Evolutionary conservation across 306 rosid species (phyloP), one percentile per base, ranked within the genome.

Genomic region (Senna siamea): DNA sequence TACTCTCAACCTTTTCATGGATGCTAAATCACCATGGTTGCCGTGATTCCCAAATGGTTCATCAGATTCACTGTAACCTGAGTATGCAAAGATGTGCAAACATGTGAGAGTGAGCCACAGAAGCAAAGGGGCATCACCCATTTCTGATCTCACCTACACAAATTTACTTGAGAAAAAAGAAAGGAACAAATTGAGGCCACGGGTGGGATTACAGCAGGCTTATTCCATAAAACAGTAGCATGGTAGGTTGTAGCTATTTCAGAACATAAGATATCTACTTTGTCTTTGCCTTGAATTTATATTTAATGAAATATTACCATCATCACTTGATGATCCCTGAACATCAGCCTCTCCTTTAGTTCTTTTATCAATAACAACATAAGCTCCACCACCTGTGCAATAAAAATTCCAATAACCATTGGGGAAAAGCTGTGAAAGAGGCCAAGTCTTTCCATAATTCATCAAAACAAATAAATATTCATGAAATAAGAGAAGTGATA

Each of bases 311-410:
- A 66, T 61, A 60, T 81, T 82, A 90, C 97, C 97, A 79, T 89
- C 97, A 43, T 94, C 96, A 40, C 91, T 87, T 15, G 97, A 89
- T 51, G 94, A 81, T 18, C 81, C 96, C 59, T 78, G 97, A 80
- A 85, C 82, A 77, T 87, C 84, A 64, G 75, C 70, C 56, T 84
- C 90, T 37, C 74, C 74, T 82, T 83, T 88, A 14, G 84, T 84
- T 84, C 97, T 89, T 79, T 88, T 88, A 75, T 94, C 98, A 76
- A 93, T 91, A 83, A 93, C 94, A 71, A 91, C 97, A 65, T 91
- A 93, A 57, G 90, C 85, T 86, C 96, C 94, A 77, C 89, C 72
- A 81, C 97, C 98, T 93, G 86, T 38, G 12, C 66, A 80, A 81
- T 69, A 60, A 72, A 38, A 50, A 74, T 26, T 17, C 35, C 66